A percentile compares a stretch with the other conserved stretches of the same genome.
These are phyloP conservation scores for Zymoseptoria brevis DNA, from an alignment of 2,329 filamentous ascomycete genomes.

Conservation along the genomic window DNA sequence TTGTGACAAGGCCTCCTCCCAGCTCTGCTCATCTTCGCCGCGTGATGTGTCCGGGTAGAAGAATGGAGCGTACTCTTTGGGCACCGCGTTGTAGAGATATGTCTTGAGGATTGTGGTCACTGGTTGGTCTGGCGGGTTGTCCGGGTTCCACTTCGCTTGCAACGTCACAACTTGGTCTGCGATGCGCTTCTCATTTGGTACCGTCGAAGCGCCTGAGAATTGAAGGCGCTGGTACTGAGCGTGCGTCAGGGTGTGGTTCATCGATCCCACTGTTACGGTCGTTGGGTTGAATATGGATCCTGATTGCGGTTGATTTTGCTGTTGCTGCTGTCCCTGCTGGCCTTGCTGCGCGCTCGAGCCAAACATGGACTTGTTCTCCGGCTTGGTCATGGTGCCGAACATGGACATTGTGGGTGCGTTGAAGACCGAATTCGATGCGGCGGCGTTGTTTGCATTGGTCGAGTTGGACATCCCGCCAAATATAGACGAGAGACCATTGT, in stretches of 20 bases:
- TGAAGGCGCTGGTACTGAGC: constrained; percentile 22
- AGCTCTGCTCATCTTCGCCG: constrained; percentile 66
- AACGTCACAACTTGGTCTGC: constrained; percentile 66
- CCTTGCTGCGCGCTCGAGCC: constrained; percentile 19
- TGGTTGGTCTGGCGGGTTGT: constrained; percentile 18
- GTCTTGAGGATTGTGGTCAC: constrained; percentile 61
- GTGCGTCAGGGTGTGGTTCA: constrained; percentile 19
- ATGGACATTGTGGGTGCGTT: constrained; percentile 5
- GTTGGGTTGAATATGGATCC: constrained; percentile 18
- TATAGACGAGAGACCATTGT: neutral
- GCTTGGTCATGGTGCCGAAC: constrained; percentile 12
- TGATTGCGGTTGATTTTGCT: constrained; percentile 22
- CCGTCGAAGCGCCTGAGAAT: constrained; percentile 16
- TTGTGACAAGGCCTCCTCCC: constrained; percentile 74
- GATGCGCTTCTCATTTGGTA: constrained; percentile 57
- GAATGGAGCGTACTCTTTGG: constrained; percentile 65
- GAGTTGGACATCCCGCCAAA: neutral
- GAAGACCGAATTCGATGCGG: neutral
- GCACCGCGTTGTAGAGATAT: constrained; percentile 83
- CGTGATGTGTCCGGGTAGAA: constrained; percentile 54
- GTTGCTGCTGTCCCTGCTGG: constrained; percentile 22
- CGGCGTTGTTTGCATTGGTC: constrained; percentile 8
- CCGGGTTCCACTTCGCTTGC: constrained; percentile 65
- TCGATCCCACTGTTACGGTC: constrained; percentile 15
- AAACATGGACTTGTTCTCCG: constrained; percentile 5